Evolutionary conservation across 176 grass and related monocot species (phyloP), one percentile per base, ranked within the genome.

Genomic region (Carex cristatella): DNA sequence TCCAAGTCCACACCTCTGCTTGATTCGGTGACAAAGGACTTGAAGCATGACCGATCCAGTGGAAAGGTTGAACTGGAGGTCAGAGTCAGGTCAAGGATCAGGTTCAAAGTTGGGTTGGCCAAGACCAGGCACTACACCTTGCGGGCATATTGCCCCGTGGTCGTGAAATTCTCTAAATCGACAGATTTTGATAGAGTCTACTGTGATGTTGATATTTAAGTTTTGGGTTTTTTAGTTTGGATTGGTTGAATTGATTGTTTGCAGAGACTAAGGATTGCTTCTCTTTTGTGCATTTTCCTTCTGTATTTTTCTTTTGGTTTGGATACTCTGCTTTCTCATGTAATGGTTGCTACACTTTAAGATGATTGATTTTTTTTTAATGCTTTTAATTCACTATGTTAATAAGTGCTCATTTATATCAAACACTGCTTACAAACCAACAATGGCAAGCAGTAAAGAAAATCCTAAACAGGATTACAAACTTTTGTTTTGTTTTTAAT

Each of bases 141-240:
- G 81, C 37, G 13, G 15, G 86, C 73, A 1, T 81, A 90, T 87
- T 94, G 92, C 88, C 89, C 92, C 16, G 94, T 94, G 56, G 32
- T 76, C 82, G 38, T 97, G 76, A 79, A 75, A 18, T 83, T 97
- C 54, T 55, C 89, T 23, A 61, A 61, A 49, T 42, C 92, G 5
- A 64, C 79, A 4, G 38, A 40, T 40, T 97, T 97, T 68, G 63
- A 84, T 10, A 75, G 67, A 72, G 90, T 91, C 64, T 86, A 86
- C n/a, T 97, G 92, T 84, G 84, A 91, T 68, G 90, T 91, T 13
- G 82, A 85, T 66, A 88, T 94, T 33, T 78, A 12, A 78, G n/a
- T 78, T 78, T 77, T 5, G 11, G 1, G 3, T 2, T 78, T 77
- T 55, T 78, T 57, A 33, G 27, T 33, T 55, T 56, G 27, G 28